A percentile compares a stretch with the other conserved stretches of the same genome.
Conservation (phyloP, 169 alveolate genomes). For the Plasmodium relictum region DNA sequence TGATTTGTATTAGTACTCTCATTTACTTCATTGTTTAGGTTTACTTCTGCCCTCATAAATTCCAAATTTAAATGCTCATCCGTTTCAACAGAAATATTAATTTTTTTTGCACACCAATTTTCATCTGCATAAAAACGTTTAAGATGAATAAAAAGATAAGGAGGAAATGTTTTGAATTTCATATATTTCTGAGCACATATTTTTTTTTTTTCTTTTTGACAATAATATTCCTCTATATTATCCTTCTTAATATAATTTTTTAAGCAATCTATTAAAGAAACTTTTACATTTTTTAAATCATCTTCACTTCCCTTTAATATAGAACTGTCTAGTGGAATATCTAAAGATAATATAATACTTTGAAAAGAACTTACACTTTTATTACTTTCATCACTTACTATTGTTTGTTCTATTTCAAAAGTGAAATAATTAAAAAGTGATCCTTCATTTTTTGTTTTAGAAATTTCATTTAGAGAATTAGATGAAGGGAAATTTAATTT, state of each 20-base stretch:
- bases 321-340: slow-evolving; percentile 37
- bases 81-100: slow-evolving; percentile 81
- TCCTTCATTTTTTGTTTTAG: slow-evolving; percentile 11
- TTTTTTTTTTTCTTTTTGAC: slow-evolving; percentile 40
- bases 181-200: slow-evolving; percentile 52
- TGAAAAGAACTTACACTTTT: slow-evolving; percentile 63
- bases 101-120: slow-evolving; percentile 81
- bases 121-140: slow-evolving; percentile 83
- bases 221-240: slow-evolving; percentile 41
- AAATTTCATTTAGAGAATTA: background rate
- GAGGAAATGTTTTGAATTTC: slow-evolving; percentile 81
- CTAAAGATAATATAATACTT: slow-evolving; percentile 42
- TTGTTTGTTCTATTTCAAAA: slow-evolving; percentile 64
- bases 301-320: slow-evolving; percentile 27
- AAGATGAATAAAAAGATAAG: slow-evolving; percentile 82
- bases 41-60: slow-evolving; percentile 37
- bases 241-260: slow-evolving; percentile 50
- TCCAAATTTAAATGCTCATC: slow-evolving; percentile 33
- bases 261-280: slow-evolving; percentile 48
- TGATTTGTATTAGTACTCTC: background rate
- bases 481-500: background rate
- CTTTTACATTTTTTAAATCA: slow-evolving; percentile 4
- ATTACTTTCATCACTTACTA: slow-evolving; percentile 9
- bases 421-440: slow-evolving; percentile 55
- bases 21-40: background rate